Conservation (phyloP, 306 rosid genomes). For the Citrullus mucosospermus region DNA sequence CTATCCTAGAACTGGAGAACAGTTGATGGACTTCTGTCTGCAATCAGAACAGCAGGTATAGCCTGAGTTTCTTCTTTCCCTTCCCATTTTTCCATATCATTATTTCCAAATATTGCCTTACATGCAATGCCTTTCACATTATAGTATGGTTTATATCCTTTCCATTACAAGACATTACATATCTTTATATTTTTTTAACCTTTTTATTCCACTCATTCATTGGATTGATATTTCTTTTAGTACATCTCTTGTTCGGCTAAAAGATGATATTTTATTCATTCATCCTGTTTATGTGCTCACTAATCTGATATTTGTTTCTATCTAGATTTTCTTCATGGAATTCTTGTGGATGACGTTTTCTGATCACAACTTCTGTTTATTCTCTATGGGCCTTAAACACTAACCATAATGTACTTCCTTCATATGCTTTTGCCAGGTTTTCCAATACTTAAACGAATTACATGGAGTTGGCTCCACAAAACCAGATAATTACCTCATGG, state of each 20-base stretch:
- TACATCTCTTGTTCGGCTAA: neutral
- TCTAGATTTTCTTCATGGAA: neutral
- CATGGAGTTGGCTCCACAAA: neutral
- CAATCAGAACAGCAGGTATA: neutral
- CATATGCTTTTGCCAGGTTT: neutral
- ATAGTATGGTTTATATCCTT: no score
- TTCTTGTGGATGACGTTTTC: neutral
- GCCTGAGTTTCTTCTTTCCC: neutral
- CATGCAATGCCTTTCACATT: no score
- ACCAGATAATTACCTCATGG: neutral
- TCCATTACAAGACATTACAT: no score
- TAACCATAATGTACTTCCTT: neutral
- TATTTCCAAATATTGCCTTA: no score
- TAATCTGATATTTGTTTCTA: no score
- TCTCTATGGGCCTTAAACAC: neutral
- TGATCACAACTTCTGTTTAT: neutral
- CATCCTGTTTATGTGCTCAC: neutral
- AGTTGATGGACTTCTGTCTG: constrained; percentile 10
- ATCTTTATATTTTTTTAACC: no score
- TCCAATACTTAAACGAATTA: neutral
- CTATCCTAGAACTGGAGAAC: constrained; percentile 28
- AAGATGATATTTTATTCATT: neutral
- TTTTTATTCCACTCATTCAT: no score
- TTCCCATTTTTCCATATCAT: no score
- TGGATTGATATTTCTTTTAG: neutral